Percentiles rank a stretch among this genome's conserved stretches.
These are phyloP conservation scores for Cantharellus anzutake DNA, from an alignment of 768 basidiomycete species.

Conservation along the genomic window DNA sequence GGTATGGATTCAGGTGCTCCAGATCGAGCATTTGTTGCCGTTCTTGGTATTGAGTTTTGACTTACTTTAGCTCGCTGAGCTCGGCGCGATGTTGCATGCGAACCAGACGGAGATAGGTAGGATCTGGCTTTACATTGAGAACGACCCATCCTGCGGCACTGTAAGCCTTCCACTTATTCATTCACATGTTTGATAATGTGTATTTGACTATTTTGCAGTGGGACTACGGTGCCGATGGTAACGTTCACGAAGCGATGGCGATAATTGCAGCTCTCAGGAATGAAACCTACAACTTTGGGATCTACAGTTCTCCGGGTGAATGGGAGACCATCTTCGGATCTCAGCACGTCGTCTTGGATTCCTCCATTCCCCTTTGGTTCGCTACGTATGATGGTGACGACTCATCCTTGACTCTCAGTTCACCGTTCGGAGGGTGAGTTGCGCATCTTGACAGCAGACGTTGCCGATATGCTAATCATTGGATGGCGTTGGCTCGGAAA, in stretches of 20 bases:
- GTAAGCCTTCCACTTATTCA: too few species aligned
- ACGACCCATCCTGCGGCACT: too few species aligned
- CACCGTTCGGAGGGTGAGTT: not conserved
- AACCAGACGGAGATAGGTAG: conserved; percentile 3
- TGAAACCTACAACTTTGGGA: conserved; percentile 4
- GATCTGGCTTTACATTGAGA: not conserved
- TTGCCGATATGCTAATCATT: not conserved
- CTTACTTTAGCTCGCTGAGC: not conserved
- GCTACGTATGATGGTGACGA: conserved; percentile 1
- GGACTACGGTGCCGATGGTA: not conserved
- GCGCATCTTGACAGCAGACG: not conserved
- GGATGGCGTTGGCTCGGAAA: not conserved
- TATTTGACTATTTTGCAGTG: not conserved
- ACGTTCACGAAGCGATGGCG: not conserved
- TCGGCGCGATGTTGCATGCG: conserved; percentile 3
- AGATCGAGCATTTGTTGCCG: too few species aligned
- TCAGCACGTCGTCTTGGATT: not conserved
- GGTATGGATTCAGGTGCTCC: too few species aligned
- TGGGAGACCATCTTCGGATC: conserved; percentile 2
- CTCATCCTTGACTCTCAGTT: too few species aligned
- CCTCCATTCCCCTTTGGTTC: conserved; percentile 4
- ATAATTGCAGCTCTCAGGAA: not conserved
- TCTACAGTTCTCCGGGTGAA: conserved; percentile 5
- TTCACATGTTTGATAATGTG: too few species aligned
- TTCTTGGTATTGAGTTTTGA: too few species aligned